Conservation (phyloP, 1,284 basidiomycete species). For the Coniferiporia weirii region DNA sequence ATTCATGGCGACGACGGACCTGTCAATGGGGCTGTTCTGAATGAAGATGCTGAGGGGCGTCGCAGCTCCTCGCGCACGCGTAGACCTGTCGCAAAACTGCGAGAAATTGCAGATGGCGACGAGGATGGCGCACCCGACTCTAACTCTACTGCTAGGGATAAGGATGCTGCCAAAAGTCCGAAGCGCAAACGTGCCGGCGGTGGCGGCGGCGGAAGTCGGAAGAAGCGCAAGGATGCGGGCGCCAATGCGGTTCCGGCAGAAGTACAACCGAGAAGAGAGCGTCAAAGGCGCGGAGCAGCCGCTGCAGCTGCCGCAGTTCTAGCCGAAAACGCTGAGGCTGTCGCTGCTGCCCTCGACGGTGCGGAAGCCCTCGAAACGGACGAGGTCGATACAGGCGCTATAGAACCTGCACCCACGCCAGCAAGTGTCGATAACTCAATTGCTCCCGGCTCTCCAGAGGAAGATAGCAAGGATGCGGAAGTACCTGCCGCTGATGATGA, state of each 20-base stretch:
- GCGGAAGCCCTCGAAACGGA: conserved; percentile 12
- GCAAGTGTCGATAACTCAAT: conserved; percentile 8
- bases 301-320: conserved; percentile 14
- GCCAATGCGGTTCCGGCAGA: background rate
- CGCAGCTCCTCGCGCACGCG: conserved; percentile 45
- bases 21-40: background rate
- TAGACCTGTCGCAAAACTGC: conserved; percentile 47
- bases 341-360: conserved; percentile 12
- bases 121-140: background rate
- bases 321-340: conserved; percentile 14
- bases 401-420: conserved; percentile 1
- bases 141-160: background rate
- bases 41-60: conserved; percentile 22
- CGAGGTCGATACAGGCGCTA: background rate
- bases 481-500: background rate
- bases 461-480: conserved; percentile 8
- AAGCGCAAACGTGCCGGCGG: conserved; percentile 13
- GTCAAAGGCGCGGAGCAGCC: conserved; percentile 16
- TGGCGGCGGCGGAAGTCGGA: conserved; percentile 7
- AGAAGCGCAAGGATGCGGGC: conserved; percentile 17
- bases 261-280: conserved; percentile 10
- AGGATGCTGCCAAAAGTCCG: conserved; percentile 1
- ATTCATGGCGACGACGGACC: conserved; percentile 32
- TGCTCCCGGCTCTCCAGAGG: background rate
- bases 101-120: conserved; percentile 34